Conservation (phyloP, 1,284 basidiomycete genomes). For the Pisolithus thermaeus region DNA sequence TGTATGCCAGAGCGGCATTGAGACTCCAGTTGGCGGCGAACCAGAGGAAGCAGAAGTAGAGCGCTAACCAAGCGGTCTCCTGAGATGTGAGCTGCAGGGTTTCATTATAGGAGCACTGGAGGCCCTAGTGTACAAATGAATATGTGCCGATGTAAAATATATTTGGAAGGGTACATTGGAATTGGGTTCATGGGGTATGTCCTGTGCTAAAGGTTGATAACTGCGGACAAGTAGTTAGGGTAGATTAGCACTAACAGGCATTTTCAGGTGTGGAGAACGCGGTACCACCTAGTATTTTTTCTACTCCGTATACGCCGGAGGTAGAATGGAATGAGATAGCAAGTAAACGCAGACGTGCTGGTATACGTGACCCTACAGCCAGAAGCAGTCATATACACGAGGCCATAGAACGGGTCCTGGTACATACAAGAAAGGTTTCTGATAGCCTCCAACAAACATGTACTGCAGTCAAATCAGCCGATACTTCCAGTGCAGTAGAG, state of each 20-base stretch:
- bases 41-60: slow-evolving; percentile 80
- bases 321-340: slow-evolving; percentile 80
- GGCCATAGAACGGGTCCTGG: not conserved
- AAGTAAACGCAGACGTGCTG: slow-evolving; percentile 82
- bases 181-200: slow-evolving; percentile 8
- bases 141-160: not conserved
- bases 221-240: slow-evolving; percentile 5
- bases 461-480: slow-evolving; percentile 37
- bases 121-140: slow-evolving; percentile 9
- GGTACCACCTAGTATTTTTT: slow-evolving; percentile 1
- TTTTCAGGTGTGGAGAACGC: not conserved
- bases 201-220: slow-evolving; percentile 23
- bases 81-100: slow-evolving; percentile 51
- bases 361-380: slow-evolving; percentile 72
- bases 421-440: slow-evolving; percentile 76
- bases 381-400: slow-evolving; percentile 4
- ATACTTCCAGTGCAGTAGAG: not conserved
- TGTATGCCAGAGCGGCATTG: slow-evolving; percentile 77
- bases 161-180: slow-evolving; percentile 13
- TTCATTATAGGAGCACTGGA: slow-evolving; percentile 5
- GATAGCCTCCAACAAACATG: slow-evolving; percentile 62
- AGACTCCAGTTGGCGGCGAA: slow-evolving; percentile 89
- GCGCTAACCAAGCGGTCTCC: slow-evolving; percentile 76
- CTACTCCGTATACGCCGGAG: slow-evolving; percentile 35
- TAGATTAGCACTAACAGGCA: not conserved